A percentile compares a stretch with the other conserved stretches of the same genome.
These are phyloP conservation scores for Citrus hindsii DNA, from an alignment of 345 rosid species.

Conservation along the genomic window DNA sequence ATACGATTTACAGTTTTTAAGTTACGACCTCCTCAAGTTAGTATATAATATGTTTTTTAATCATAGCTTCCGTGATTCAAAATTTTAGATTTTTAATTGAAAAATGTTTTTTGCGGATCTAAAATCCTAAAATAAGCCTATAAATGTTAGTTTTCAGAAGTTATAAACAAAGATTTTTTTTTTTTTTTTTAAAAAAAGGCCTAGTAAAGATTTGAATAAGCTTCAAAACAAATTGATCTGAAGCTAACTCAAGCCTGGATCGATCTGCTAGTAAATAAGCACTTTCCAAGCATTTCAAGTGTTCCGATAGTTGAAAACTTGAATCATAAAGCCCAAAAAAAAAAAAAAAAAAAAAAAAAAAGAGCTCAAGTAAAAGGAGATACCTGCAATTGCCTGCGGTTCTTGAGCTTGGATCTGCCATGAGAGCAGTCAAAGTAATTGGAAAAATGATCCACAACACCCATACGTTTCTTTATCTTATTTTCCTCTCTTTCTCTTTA, in stretches of 20 bases:
- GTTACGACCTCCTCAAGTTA: neutral
- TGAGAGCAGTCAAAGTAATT: constrained; percentile 71
- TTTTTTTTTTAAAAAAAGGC: no score
- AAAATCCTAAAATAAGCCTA: neutral
- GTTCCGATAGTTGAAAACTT: neutral
- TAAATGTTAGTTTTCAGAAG: no score
- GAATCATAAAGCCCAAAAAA: neutral
- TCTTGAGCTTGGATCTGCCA: constrained; percentile 49
- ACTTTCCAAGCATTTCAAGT: neutral
- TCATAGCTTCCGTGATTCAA: no score
- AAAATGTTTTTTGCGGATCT: neutral
- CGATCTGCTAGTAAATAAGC: neutral
- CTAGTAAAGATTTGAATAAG: neutral
- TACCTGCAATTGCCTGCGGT: constrained; percentile 82
- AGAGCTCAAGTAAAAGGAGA: neutral
- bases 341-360: neutral
- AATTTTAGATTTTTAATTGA: neutral
- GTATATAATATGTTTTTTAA: no score
- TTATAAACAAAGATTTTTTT: no score
- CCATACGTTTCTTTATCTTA: constrained; percentile 40
- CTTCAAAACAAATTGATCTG: neutral
- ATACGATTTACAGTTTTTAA: neutral
- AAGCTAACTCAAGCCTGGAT: neutral
- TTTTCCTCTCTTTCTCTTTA: neutral
- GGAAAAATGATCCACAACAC: constrained; percentile 83